Base-by-base conservation (phyloP, 148 eudicot species). In the Camellia granthamiana region DNA sequence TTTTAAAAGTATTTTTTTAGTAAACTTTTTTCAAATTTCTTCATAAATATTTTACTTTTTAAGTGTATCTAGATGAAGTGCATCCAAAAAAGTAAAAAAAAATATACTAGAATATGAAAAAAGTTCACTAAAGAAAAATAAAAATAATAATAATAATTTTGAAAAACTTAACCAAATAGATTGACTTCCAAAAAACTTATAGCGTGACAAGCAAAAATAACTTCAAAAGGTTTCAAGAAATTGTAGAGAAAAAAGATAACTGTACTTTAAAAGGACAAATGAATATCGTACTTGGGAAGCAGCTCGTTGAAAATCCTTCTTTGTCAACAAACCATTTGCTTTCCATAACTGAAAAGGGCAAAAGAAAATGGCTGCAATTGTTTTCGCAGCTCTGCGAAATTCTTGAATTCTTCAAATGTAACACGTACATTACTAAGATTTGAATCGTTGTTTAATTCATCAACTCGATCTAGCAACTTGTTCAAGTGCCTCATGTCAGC, bases 381-480 rank as follows among this genome's bases (percentile, higher is more conserved):
- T 72, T 76, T 88, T 14, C 91, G 84, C 42, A 91, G 85, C 83
- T 89, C 87, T 2, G 90, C 94, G 83, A 91, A 89, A 44, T 84
- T 88, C 67, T 80, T 76, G 79, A 91, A 91, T 67, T 89, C 92
- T 16, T 85, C 88, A 60, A 85, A 86, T 59, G 92, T 79, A 49
- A 91, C 81, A 77, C 86, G 92, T 8, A 82, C 41, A 42, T 77
- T 79, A 65, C 83, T 74, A 81, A 91, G 88, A 51, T 68, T 61
- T 15, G 83, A 83, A 46, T 87, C 87, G 21, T 62, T 77, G 85
- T 88, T 85, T 65, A 91, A 69, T 76, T 89, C 94, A 72, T 85
- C 94, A 85, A 88, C 92, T 18, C 91, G 86, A 67, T 85, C 85
- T 74, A 91, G 90, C 81, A 91, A 83, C 83, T 86, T 89, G 84